phyloP scores from a whole-genome alignment of 805 yeast species.

The Candida chilensis region DNA sequence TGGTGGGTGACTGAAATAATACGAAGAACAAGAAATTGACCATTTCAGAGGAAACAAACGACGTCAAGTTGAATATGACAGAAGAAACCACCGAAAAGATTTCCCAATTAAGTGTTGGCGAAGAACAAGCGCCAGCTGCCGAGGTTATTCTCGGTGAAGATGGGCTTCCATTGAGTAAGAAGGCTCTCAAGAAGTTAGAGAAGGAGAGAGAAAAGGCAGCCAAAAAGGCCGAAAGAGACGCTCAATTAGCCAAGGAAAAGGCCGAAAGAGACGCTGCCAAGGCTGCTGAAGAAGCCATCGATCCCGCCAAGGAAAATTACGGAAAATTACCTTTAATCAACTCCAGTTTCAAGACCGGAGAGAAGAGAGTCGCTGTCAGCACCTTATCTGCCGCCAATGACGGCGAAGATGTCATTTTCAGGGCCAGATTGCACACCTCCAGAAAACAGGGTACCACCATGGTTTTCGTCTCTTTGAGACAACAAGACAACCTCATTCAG shows the following conservation, averaged over 20 bases:
- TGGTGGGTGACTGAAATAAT: no score
- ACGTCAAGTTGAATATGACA: no score
- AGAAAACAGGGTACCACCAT: constrained; percentile 96
- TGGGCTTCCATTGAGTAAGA: constrained; percentile 85
- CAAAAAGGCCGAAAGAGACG: constrained; percentile 91
- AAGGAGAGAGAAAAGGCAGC: constrained; percentile 88
- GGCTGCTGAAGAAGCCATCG: constrained; percentile 63
- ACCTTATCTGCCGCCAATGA: constrained; percentile 53
- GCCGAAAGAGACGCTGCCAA: constrained; percentile 65
- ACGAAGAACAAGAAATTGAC: no score
- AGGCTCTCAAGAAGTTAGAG: constrained; percentile 89
- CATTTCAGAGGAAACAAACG: no score
- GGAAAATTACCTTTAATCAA: constrained; percentile 87
- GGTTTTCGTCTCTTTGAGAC: constrained; percentile 87
- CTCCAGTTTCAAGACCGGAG: constrained; percentile 61
- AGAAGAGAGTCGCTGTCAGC: constrained; percentile 48
- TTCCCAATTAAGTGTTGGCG: no score
- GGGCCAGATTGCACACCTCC: constrained; percentile 90
- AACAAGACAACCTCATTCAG: constrained; percentile 76
- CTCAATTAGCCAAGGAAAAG: constrained; percentile 76
- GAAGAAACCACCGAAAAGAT: no score
- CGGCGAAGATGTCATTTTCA: constrained; percentile 71
- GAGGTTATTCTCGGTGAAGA: constrained; percentile 51
- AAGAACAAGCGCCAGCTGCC: no score
- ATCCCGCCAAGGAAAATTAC: constrained; percentile 79